Conservation (phyloP, 2,329 filamentous ascomycete genomes). For the Paecilomyces dactylethromorphus region DNA sequence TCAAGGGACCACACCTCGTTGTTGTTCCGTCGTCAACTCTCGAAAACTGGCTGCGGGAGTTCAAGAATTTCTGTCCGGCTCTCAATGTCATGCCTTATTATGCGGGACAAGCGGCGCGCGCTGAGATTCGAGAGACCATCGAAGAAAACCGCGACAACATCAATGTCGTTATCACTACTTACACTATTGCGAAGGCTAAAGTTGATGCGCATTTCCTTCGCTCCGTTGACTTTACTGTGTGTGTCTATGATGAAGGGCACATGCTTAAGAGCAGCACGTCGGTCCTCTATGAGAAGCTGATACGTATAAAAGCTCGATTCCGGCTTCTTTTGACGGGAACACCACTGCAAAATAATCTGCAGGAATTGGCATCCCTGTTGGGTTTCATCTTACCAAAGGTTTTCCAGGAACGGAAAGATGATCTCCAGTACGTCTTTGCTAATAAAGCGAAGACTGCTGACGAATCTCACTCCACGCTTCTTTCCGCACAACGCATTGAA, state of each 20-base stretch:
- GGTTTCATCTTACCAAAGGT: constrained; percentile 89
- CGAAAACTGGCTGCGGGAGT: constrained; percentile 93
- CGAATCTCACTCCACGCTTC: constrained; percentile 65
- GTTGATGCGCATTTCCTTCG: constrained; percentile 59
- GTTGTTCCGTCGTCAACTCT: constrained; percentile 90
- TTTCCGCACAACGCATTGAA: constrained; percentile 80
- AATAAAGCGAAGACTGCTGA: constrained; percentile 80
- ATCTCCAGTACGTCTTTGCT: constrained; percentile 82
- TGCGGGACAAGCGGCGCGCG: constrained; percentile 61
- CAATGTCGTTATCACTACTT: constrained; percentile 66
- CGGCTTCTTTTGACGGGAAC: constrained; percentile 84
- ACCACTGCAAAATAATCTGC: constrained; percentile 90
- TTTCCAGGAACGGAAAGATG: constrained; percentile 69
- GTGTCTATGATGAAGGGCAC: constrained; percentile 91
- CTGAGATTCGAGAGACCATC: constrained; percentile 60
- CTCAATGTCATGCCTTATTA: constrained; percentile 69
- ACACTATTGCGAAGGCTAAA: constrained; percentile 58
- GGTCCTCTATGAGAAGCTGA: constrained; percentile 70
- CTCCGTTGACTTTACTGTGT: constrained; percentile 50
- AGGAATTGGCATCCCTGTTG: constrained; percentile 82
- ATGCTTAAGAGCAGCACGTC: constrained; percentile 84
- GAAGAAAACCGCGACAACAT: constrained; percentile 58
- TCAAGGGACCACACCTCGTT: constrained; percentile 69
- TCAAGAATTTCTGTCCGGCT: constrained; percentile 74
- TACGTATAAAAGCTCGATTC: constrained; percentile 72